Conservation (phyloP, 345 rosid species). For the Eucalyptus marginata region DNA sequence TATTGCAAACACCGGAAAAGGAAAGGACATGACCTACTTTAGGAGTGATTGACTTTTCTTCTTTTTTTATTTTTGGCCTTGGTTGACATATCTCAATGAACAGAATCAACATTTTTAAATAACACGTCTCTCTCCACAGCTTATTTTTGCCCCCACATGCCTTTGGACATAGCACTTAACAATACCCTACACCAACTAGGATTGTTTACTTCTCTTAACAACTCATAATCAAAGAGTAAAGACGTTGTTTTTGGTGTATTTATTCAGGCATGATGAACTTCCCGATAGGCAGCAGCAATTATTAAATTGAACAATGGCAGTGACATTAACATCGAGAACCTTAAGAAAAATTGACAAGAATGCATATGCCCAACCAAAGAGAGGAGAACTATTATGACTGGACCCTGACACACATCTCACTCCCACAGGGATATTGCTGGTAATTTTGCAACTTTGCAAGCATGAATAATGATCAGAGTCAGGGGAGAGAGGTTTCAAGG, state of each 20-base stretch:
- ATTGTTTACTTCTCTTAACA: background rate
- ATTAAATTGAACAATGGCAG: background rate
- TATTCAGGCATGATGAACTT: background rate
- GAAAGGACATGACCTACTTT: background rate
- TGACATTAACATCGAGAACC: background rate
- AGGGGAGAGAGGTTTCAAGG: background rate
- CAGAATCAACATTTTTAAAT: background rate
- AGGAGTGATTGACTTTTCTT: background rate
- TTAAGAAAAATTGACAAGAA: background rate
- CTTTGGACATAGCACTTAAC: background rate
- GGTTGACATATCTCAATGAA: background rate
- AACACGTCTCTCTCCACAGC: background rate
- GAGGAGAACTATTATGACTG: background rate
- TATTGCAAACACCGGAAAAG: background rate
- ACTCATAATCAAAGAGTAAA: background rate
- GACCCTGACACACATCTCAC: background rate
- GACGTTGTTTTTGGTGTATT: background rate
- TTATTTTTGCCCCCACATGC: background rate
- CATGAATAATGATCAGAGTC: background rate
- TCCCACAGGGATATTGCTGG: background rate
- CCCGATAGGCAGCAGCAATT: background rate
- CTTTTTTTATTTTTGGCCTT: background rate
- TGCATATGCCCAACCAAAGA: background rate
- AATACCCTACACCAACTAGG: background rate
- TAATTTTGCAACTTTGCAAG: background rate